Evolutionary conservation across 129 eudicot species (phyloP), one percentile per base, ranked within the genome.

Genomic region (Chrysanthemum seticuspe): DNA sequence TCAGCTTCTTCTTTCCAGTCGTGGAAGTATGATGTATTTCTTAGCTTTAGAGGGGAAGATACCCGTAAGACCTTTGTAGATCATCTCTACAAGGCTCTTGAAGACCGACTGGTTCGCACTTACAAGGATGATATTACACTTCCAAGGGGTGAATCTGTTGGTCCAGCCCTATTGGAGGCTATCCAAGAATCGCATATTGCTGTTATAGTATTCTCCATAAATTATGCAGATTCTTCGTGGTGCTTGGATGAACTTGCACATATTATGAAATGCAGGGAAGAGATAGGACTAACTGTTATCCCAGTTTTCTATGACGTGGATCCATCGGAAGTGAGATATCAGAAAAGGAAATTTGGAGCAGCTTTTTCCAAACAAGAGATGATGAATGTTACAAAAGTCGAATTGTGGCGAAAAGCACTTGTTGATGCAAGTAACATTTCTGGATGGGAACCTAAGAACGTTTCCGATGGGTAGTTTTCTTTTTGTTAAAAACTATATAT

Each of bases 381-480:
- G 3, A 0, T 21, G 3, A 59, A 59, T 13, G 2, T 58, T 10
- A 57, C 8, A 2, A 57, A 57, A n/a, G 62, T 31, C 18, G 63
- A 16, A 16, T 58, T 5, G 1, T 58, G 63, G 34, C 19, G 63
- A 19, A 58, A 58, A 58, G 31, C 63, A 9, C 21, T 58, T 13
- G 12, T 13, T 0, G 63, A 19, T 16, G 63, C 63, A 13, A 13
- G 19, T 58, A 19, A 6, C 15, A 58, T 58, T 19, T 2, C 34
- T 58, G 63, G 63, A 13, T 58, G 63, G 62, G 63, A 58, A 58
- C 63, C 63, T 2, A 58, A 58, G 21, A 7, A 58, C 6, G 12
- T 58, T 4, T 34, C 63, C 13, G 10, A 58, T 19, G 63, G 63
- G 63, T 58, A 58, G 19, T 52, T n/a, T 53, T 6, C 59, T 53